Evolutionary conservation across 257 asterid genomes (phyloP).

Genomic region (Nicotiana tomentosiformis): DNA sequence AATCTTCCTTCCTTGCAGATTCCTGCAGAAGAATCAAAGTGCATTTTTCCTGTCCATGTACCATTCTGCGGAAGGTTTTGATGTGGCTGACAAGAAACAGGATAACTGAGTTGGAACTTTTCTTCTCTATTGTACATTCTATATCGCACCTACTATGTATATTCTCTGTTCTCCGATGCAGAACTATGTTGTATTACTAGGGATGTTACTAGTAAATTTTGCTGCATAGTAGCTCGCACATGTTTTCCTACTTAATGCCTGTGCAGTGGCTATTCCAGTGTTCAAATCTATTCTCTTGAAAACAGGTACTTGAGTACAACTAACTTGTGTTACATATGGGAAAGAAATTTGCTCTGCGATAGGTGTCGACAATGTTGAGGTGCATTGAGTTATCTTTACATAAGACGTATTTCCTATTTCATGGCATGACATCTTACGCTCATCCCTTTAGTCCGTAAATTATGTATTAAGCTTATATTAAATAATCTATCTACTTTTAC

Average conservation of each 20-base stretch:
- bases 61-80: neutral
- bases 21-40: constrained; percentile 17
- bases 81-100: neutral
- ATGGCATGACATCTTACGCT: no score
- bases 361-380: no score
- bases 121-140: neutral
- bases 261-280: neutral
- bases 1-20: neutral
- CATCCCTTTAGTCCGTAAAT: no score
- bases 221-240: neutral
- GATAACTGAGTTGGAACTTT: neutral
- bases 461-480: no score
- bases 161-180: neutral
- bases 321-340: neutral
- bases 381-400: no score
- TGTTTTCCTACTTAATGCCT: neutral
- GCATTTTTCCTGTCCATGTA: constrained; percentile 7
- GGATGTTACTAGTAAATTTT: neutral
- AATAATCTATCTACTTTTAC: neutral
- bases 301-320: neutral
- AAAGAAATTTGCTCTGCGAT: neutral
- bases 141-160: neutral
- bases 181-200: constrained; percentile 2
- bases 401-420: no score
- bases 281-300: neutral